Base-by-base conservation (phyloP, 768 basidiomycete genomes). In the Favolaschia claudopus region DNA sequence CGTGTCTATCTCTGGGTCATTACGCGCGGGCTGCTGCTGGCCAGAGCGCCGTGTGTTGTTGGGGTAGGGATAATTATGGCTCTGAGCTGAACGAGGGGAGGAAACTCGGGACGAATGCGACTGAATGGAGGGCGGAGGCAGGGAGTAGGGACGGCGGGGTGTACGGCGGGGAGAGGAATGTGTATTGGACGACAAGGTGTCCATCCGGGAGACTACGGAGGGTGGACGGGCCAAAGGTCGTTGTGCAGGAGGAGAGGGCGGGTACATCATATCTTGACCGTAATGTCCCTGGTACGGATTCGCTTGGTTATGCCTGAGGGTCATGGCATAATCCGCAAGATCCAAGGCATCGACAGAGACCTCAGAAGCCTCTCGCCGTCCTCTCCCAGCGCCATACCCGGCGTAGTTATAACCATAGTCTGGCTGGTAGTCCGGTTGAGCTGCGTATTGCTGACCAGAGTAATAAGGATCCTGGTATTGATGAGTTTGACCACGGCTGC, bases 311-410 rank as follows among this genome's bases (percentile, higher is more conserved):
- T 73, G 50, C 36, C 77, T 73, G 22, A 88, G 76, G 19, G 84
- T 84, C 58, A 70, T 74, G 7, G 87, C 79, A 72, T 89, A 91
- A 70, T 89, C 89, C 29, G 88, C 88, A 22, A 91, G 78, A 72
- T 91, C 89, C 52, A 89, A 79, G 3, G 88, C 88, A 68, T 90
- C 88, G 1, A 89, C 81, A 52, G 87, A 89, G 25, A 79, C 81
- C 56, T 89, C 89, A 7, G 88, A 87, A 5, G 81, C 74, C 57
- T 88, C 85, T 58, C 83, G 72, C 27, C 75, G 74, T 48, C 70
- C 72, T 43, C 68, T 71, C 12, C 58, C 61, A 22, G 56, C 53
- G 34, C 57, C 33, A 32, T 67, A 54, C 28, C 58, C 34, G 31
- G 49, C 52, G 20, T 59, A 56, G 32, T 47, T 48, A 43, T 56